Evolutionary conservation across 495 filamentous ascomycete genomes (phyloP), one percentile per base, ranked within the genome.

Genomic region (Jackrogersella minutella): DNA sequence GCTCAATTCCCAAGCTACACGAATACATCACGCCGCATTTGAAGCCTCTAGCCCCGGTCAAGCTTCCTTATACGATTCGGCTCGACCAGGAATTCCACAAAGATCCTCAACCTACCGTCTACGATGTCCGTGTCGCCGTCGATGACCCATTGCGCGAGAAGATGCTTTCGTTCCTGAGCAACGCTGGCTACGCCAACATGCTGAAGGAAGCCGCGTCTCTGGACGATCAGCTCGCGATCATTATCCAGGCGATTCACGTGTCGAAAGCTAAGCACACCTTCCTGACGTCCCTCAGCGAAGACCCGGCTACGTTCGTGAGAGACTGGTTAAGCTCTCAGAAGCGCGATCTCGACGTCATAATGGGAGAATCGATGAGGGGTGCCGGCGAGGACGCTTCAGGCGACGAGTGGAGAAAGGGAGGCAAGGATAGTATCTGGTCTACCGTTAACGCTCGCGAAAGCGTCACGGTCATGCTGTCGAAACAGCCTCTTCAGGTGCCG

Each of bases 31-130:
- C 85, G 13, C 81, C 81, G 2, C 93, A 97, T 75, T 86, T 97
- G 34, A 86, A 81, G 30, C 83, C 91, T 7, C 84, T 96, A 13
- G 88, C 93, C 5, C 95, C 95, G 0, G 85, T 97, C 73, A 87
- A 90, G 64, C 86, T 98, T 19, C 82, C 85, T 26, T 99, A 97
- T 80, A 98, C 93, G 34, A 96, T 98, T 76, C 93, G 96, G 69
- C 89, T 96, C 40, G 95, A 98, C 76, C 86, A 90, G 71, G 86
- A 90, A 9, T 95, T 92, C 78, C 89, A 95, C 80, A 80, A 79
- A 58, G 76, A 79, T 55, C 82, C 80, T 17, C 79, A 76, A 53
- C 89, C 89, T 1, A 97, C 92, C 24, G 82, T 97, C 75, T 96
- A 97, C 81, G 94, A 97, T 78, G 82, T 99, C 64, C 88, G 84